Base-by-base conservation (phyloP, 2,329 filamentous ascomycete genomes). In the Colletotrichum coccodes region DNA sequence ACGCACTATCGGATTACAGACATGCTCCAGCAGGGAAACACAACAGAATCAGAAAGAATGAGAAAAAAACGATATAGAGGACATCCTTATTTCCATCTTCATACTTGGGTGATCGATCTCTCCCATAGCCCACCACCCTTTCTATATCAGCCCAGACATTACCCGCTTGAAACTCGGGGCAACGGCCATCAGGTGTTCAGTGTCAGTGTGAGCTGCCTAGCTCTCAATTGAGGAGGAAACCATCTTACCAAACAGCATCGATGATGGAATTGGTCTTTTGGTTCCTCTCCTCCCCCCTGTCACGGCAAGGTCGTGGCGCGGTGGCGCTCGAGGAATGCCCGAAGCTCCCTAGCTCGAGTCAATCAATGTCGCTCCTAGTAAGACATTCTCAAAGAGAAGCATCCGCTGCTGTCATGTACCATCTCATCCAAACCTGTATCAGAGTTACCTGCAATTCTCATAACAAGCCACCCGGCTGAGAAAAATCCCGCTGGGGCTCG, bases 1-100 rank as follows among this genome's bases (percentile, higher is more conserved):
- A 60, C 36, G 23, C 57, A 60, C 44, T 60, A 60, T 60, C 44
- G 32, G 34, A 12, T 38, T 60, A 21, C 32, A 49, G 57, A 50
- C 44, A 50, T 21, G 14, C 40, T 46, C 42, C 28, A 8, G 30
- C 57, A 59, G 40, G 23, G 40, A 36, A 34, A 47, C 14, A 32
- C 28, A 6, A 8, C 16, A 47, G n/a, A 46, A 9, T 30, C 21
- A 26, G 8, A 44, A 18, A 23, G 34, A 30, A 12, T n/a, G 36
- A n/a, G 23, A 18, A 26, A 21, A 42, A 54, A 23, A 18, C 7
- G n/a, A 21, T 14, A 28, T 2, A 9, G 16, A 50, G 9, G 18
- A 2, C 16, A 32, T 32, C 12, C 11, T 50, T 18, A 8, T 30
- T 26, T 9, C 18, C 6, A 30, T 7, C 28, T 6, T 18, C 16